Base-by-base conservation (phyloP, 768 basidiomycete species). In the Lactifluus hygrophoroides region DNA sequence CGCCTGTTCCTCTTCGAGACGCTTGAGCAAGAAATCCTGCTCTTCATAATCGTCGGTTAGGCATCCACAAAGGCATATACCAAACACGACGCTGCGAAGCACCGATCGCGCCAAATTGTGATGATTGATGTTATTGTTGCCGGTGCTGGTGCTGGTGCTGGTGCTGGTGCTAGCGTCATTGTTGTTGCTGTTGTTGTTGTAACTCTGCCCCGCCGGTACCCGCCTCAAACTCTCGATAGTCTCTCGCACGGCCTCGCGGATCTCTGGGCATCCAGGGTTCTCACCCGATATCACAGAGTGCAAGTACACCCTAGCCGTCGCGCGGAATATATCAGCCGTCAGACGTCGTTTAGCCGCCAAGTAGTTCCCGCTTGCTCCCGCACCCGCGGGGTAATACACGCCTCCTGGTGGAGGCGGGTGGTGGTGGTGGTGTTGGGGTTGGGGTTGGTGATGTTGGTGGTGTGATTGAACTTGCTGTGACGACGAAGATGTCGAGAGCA, bases 261-360 rank as follows among this genome's bases (percentile, higher is more conserved):
- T 85, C 65, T 90, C 87, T 3, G 74, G 75, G 32, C 84, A 84
- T 19, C 76, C 72, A 0, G 90, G 88, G 62, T 74, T 75, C 68
- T 87, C 83, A 5, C 86, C 88, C 37, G 86, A 88, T 45, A 91
- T 76, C 63, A 92, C 85, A 16, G 85, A 79, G 66, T 84, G 83
- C 40, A 93, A 77, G 71, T 89, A 92, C 40, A 91, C 79, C 47
- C 77, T 75, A 19, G 90, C 81, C 49, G 88, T 81, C 7, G 84
- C 77, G 54, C 88, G 84, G 77, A 92, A 93, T 61, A 76, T 75
- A 61, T 74, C 68, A 57, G 73, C 71, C 64, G 75, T 74, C 51
- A 74, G 66, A 13, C 69, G 71, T 23, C 72, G 70, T 56, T 73
- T 70, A 46, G 62, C 60, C 34, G 64, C 66, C 27, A 73, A 66